phyloP scores from a whole-genome alignment of 2,329 filamentous ascomycete species.

The Fusarium bactridioides region DNA sequence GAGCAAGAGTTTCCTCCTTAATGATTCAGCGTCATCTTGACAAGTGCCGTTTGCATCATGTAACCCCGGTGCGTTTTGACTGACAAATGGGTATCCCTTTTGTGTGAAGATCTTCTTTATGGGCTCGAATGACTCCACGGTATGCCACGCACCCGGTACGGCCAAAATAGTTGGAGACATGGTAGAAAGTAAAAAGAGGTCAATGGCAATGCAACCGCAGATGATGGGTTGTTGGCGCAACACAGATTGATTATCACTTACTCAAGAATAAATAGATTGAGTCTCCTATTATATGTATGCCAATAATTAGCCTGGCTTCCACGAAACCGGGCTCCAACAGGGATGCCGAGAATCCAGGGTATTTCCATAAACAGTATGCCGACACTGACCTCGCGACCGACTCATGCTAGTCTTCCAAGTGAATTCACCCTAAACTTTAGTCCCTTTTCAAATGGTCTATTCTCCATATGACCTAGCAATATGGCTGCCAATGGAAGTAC shows the following conservation, averaged over 20 bases:
- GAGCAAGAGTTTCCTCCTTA: background rate
- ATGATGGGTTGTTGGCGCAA: background rate
- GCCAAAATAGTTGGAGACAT: conserved; percentile 25
- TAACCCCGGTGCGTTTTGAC: conserved; percentile 1
- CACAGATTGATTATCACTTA: background rate
- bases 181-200: background rate
- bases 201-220: background rate
- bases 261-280: background rate
- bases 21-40: background rate
- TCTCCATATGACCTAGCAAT: background rate
- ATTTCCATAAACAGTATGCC: background rate
- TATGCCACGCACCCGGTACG: conserved; percentile 36
- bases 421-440: background rate
- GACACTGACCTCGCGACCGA: background rate
- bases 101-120: background rate
- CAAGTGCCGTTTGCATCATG: background rate
- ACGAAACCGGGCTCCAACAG: background rate
- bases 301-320: no score
- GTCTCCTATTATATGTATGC: no score
- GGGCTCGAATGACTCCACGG: background rate
- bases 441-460: no score
- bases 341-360: background rate
- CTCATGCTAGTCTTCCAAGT: background rate
- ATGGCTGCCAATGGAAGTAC: background rate
- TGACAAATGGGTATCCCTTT: background rate